These are phyloP conservation scores for Akanthomyces dipterigenus DNA, from an alignment of 2,329 filamentous ascomycete genomes.

Conservation along the genomic window DNA sequence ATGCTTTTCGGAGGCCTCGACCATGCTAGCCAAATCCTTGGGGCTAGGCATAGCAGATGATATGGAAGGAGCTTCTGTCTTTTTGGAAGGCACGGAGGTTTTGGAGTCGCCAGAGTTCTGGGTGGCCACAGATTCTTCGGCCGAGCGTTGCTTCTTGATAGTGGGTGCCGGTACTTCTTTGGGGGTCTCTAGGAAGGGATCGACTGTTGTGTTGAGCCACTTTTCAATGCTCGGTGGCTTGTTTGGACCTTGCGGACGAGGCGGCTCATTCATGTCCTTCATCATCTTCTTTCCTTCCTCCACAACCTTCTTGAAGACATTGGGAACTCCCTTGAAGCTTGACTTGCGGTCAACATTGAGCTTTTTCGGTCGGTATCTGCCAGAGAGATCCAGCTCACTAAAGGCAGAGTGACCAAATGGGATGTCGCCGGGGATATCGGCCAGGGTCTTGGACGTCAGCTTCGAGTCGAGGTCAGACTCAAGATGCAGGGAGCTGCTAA, in stretches of 20 bases:
- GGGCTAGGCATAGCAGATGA: neutral
- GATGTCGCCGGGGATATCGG: conserved; percentile 50
- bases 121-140: neutral
- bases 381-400: conserved; percentile 53
- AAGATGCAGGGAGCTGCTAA: conserved; percentile 20
- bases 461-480: conserved; percentile 29
- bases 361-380: conserved; percentile 33
- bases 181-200: conserved; percentile 49
- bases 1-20: neutral
- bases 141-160: neutral
- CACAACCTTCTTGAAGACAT: conserved; percentile 58
- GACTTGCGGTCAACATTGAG: conserved; percentile 45
- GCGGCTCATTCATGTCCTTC: conserved; percentile 52
- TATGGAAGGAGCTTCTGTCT: neutral
- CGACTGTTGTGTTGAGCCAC: conserved; percentile 57
- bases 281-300: conserved; percentile 60
- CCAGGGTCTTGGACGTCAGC: conserved; percentile 44
- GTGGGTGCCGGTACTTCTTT: conserved; percentile 12
- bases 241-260: conserved; percentile 42
- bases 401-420: conserved; percentile 62
- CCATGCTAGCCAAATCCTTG: neutral
- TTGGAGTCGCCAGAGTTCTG: neutral
- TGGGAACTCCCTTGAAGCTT: conserved; percentile 55
- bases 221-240: conserved; percentile 59
- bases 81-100: neutral